Evolutionary conservation across 2,329 filamentous ascomycete species (phyloP).

Genomic region (Microascus cirrosus): DNA sequence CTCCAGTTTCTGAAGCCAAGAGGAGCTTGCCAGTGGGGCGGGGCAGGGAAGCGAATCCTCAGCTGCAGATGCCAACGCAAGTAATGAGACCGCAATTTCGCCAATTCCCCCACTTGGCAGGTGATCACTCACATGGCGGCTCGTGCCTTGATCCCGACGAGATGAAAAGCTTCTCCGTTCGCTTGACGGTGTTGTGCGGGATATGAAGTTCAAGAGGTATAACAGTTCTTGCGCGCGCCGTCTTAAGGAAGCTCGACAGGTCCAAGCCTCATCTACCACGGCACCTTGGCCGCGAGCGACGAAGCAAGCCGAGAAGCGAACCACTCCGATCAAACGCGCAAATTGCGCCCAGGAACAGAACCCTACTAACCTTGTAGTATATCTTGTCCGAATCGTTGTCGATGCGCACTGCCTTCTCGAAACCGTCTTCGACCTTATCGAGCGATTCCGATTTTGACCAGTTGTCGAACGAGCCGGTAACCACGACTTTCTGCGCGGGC

Average conservation of each 20-base stretch:
- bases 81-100: neutral
- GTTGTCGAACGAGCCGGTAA: conserved; percentile 91
- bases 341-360: neutral
- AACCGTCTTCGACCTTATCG: conserved; percentile 60
- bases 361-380: conserved; percentile 75
- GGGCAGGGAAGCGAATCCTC: neutral
- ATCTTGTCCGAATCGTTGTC: conserved; percentile 59
- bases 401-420: conserved; percentile 72
- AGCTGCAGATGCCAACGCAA: neutral
- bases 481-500: conserved; percentile 75
- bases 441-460: conserved; percentile 84
- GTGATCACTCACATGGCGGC: neutral
- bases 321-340: neutral
- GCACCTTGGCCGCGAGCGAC: neutral
- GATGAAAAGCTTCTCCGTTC: neutral
- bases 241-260: too few relatives aligned
- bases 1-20: neutral
- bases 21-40: neutral
- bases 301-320: neutral
- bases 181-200: neutral
- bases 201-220: too few relatives aligned
- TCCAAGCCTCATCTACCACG: too few relatives aligned
- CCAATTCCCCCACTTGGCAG: neutral
- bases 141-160: neutral
- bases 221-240: too few relatives aligned